Evolutionary conservation across 495 filamentous ascomycete genomes (phyloP), one percentile per base, ranked within the genome.

Genomic region (Astrothelium macrocarpum): DNA sequence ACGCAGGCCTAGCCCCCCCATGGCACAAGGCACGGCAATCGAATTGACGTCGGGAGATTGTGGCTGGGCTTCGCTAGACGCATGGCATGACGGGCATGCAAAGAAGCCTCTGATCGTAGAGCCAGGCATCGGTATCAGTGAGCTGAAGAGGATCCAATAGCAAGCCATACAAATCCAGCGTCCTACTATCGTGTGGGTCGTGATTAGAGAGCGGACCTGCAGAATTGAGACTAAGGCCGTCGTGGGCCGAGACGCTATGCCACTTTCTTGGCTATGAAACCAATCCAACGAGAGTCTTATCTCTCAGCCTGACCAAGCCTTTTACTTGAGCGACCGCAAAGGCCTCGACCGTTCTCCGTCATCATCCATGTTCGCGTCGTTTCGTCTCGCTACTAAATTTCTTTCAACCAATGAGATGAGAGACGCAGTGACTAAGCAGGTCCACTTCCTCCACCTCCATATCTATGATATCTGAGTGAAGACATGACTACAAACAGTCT

Each of bases 281-380:
- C 23, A 11, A 9, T 39, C 34, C 34, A 5, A 39, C 34, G 34
- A n/a, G 34, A 39, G 20, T 20, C 49, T 29, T 56, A 56, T 56
- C 49, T 56, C 49, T 56, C 49, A 56, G 49, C 49, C 20, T 56
- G 49, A 56, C 49, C 49, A 56, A 26, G 25, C 23, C 49, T 56
- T 56, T 56, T 56, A 56, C 49, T 16, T 56, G 49, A 56, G 7
- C 5, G 11, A 39, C 34, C 5, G 11, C 0, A 5, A 16, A 23
- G n/a, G 45, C 45, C 45, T 49, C 45, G 20, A 49, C 12, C 11
- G 20, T 20, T 49, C n/a, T 9, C 11, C 25, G 16, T 56, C 23
- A 16, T 11, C 29, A 29, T 29, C 49, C 49, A 29, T 56, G 25
- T 20, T 49, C 14, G 5, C 14, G 45, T 18, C 12, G n/a, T 5